phyloP scores from a whole-genome alignment of 306 rosid species.

The Glycine latifolia region DNA sequence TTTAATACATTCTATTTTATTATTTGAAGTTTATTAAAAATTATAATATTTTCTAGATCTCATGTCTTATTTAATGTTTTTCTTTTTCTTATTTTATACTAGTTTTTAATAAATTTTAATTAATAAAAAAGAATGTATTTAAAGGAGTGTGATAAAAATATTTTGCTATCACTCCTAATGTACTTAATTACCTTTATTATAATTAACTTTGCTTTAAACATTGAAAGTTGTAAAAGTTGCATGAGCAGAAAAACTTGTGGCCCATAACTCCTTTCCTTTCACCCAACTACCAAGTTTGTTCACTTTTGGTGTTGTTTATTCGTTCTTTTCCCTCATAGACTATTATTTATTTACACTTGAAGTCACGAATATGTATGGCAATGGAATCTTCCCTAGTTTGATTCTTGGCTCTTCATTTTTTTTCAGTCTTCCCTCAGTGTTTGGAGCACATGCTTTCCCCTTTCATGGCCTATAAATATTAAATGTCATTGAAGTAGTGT shows the following conservation, averaged over 20 bases:
- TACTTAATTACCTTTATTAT: not conserved
- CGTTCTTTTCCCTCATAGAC: not conserved
- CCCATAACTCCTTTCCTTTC: conserved; percentile 26
- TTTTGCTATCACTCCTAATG: too few relatives aligned
- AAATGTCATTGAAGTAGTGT: conserved; percentile 19
- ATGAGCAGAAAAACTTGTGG: conserved; percentile 43
- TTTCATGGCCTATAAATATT: conserved; percentile 48
- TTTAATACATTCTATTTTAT: too few relatives aligned
- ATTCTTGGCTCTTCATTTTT: conserved; percentile 41
- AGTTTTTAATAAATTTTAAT: too few relatives aligned
- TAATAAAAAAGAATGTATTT: too few relatives aligned
- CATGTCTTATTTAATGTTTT: too few relatives aligned
- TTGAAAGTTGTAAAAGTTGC: conserved; percentile 35
- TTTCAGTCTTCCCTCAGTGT: conserved; percentile 43
- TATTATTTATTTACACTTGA: conserved; percentile 27
- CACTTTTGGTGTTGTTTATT: conserved; percentile 21
- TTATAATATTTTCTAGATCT: too few relatives aligned
- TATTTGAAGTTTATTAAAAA: too few relatives aligned
- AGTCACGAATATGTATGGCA: conserved; percentile 18
- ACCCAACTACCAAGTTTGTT: not conserved
- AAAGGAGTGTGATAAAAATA: too few relatives aligned
- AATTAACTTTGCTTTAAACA: conserved; percentile 2
- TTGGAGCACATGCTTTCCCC: conserved; percentile 53
- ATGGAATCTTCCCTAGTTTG: conserved; percentile 48
- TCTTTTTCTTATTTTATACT: too few relatives aligned